Conservation (phyloP, 2,329 filamentous ascomycete genomes). For the Ceratocystis papillata region DNA sequence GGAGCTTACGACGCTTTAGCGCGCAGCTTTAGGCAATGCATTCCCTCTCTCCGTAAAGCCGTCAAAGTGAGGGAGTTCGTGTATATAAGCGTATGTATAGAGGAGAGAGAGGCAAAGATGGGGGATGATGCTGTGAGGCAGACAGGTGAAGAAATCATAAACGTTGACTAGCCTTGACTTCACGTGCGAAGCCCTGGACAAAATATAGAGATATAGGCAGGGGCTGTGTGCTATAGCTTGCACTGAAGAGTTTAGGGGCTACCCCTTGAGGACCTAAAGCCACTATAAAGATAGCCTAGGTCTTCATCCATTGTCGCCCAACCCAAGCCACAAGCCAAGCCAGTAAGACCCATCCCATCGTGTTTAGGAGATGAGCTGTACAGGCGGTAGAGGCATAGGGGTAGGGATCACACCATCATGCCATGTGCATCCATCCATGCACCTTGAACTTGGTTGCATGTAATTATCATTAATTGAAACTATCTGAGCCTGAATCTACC, state of each 20-base stretch:
- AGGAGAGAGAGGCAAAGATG: neutral
- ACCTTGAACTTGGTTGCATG: neutral
- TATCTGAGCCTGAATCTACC: neutral
- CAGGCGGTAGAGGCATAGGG: neutral
- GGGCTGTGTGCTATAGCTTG: no score
- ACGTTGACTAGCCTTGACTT: no score
- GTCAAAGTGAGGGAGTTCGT: neutral
- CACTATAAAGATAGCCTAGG: no score
- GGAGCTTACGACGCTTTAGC: slow-evolving; percentile 6
- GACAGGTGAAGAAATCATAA: no score
- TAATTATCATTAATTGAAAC: neutral
- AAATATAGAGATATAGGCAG: no score
- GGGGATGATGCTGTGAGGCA: neutral
- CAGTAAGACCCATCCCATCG: neutral
- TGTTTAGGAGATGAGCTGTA: neutral
- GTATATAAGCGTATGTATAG: neutral
- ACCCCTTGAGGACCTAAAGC: no score
- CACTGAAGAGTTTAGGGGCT: no score
- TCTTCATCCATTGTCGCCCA: no score
- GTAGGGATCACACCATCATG: neutral
- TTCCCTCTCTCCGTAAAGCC: neutral
- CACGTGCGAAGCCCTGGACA: no score
- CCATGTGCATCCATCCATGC: neutral
- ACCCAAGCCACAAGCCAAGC: no score
- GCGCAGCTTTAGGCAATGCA: slow-evolving; percentile 8